Conservation (phyloP, 2,329 filamentous ascomycete species). For the Chaetomiaceae sp. region DNA sequence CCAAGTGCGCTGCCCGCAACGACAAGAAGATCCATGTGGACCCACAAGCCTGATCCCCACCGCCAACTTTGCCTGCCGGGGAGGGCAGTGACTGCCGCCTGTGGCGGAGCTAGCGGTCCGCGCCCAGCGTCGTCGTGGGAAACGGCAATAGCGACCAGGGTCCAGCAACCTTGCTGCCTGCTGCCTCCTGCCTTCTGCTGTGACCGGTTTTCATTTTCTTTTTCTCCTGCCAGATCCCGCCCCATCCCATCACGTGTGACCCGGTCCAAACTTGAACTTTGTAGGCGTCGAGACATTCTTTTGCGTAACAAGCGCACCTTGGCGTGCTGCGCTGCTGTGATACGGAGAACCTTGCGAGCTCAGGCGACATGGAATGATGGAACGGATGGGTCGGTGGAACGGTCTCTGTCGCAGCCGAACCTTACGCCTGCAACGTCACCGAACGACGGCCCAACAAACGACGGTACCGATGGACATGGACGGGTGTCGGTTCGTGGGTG, state of each 20-base stretch:
- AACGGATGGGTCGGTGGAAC: not conserved
- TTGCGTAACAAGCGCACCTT: too few relatives aligned
- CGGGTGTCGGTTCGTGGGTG: too few relatives aligned
- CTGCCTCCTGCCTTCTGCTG: too few relatives aligned
- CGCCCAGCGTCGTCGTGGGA: not conserved
- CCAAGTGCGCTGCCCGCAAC: not conserved
- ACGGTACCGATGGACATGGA: constrained; percentile 14
- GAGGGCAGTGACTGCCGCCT: not conserved
- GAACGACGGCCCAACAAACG: constrained; percentile 6
- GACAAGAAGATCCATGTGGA: too few relatives aligned
- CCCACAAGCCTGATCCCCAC: too few relatives aligned
- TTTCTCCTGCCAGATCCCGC: not conserved
- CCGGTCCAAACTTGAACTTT: too few relatives aligned
- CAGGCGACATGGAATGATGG: not conserved
- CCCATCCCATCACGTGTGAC: too few relatives aligned
- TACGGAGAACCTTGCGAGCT: not conserved
- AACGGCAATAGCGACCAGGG: constrained; percentile 4
- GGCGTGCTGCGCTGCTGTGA: too few relatives aligned
- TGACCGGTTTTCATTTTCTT: too few relatives aligned
- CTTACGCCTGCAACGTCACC: constrained; percentile 12
- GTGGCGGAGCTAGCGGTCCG: constrained; percentile 13
- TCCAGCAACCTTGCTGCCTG: not conserved
- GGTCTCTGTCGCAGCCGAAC: constrained; percentile 9
- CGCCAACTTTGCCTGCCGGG: constrained; percentile 4
- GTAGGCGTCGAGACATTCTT: too few relatives aligned